Base-by-base conservation (phyloP, 2,329 filamentous ascomycete genomes). In the Nemania sp. region DNA sequence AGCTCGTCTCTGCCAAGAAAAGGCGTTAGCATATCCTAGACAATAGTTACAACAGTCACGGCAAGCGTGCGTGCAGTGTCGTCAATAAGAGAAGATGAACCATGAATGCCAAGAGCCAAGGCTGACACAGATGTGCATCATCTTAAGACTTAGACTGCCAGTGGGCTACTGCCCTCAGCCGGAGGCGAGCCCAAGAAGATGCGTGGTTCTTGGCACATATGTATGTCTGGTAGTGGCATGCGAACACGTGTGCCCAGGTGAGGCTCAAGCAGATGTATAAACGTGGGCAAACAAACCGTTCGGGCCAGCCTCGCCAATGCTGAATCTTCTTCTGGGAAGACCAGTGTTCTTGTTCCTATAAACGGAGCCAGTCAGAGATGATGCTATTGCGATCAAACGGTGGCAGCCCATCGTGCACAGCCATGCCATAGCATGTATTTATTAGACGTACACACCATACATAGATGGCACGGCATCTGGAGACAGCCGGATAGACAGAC, bases 1-100 rank as follows among this genome's bases (percentile, higher is more conserved):
- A 96, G 71, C 84, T 87, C 67, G 87, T 83, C 80, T 97, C 92
- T 96, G 69, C 69, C 68, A 71, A 71, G 68, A 64, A 52, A 57
- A 35, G 59, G 48, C 48, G 63, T 72, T 48, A 72, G 69, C 55
- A 57, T 25, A 45, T 42, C 29, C 51, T 18, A 48, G 42, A 51
- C 40, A 46, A n/a, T 39, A 37, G 34, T 21, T 20, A 49, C 42
- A 52, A 42, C 32, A 59, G 58, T 61, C 54, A 63, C 43, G 55
- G 48, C 58, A 48, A 57, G 59, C 35, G 35, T 11, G 3, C 11
- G 7, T 47, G 21, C 45, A 21, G 37, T 51, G 25, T 35, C 18
- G 15, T 46, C 37, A 43, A 52, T 5, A 39, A 29, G 35, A 25
- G 53, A 46, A 46, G 10, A 51, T 40, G 32, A 51, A 37, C 50